Conservation (phyloP, 2,329 filamentous ascomycete species). For the Exutisphaerella laricina region DNA sequence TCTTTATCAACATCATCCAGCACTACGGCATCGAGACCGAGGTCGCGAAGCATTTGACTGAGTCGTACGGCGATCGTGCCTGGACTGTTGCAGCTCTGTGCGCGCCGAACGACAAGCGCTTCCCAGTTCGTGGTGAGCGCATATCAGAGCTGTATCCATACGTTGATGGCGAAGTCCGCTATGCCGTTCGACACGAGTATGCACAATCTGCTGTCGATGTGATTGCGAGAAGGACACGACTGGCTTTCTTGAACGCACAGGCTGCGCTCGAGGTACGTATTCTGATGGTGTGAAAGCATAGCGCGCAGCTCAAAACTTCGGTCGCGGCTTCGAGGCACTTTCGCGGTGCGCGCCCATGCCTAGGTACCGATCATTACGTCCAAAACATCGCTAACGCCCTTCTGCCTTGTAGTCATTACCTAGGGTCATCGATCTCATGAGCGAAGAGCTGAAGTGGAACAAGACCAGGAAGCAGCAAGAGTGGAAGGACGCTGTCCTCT, state of each 20-base stretch:
- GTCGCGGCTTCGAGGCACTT: too few relatives aligned
- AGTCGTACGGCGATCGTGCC: conserved; percentile 85
- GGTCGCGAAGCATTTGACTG: conserved; percentile 79
- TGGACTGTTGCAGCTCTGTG: conserved; percentile 85
- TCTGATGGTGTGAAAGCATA: too few relatives aligned
- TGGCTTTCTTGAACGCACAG: conserved; percentile 89
- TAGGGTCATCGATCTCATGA: conserved; percentile 82
- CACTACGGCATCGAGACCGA: conserved; percentile 89
- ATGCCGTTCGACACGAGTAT: conserved; percentile 83
- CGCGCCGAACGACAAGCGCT: conserved; percentile 67
- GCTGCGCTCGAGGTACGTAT: conserved; percentile 84
- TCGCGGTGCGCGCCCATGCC: too few relatives aligned
- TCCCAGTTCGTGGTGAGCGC: conserved; percentile 75
- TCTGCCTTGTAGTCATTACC: too few relatives aligned
- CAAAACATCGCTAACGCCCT: too few relatives aligned
- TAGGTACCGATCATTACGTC: too few relatives aligned
- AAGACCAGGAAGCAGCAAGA: conserved; percentile 65
- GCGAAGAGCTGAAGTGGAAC: conserved; percentile 75
- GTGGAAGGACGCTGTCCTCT: conserved; percentile 65
- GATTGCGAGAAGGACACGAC: conserved; percentile 72
- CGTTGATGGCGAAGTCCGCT: conserved; percentile 85
- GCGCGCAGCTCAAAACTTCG: too few relatives aligned
- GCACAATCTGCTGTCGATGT: conserved; percentile 88
- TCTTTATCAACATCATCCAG: conserved; percentile 93
- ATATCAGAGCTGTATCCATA: conserved; percentile 81